Conservation (phyloP, 2,329 filamentous ascomycete species). For the Pseudogymnoascus pannorum region DNA sequence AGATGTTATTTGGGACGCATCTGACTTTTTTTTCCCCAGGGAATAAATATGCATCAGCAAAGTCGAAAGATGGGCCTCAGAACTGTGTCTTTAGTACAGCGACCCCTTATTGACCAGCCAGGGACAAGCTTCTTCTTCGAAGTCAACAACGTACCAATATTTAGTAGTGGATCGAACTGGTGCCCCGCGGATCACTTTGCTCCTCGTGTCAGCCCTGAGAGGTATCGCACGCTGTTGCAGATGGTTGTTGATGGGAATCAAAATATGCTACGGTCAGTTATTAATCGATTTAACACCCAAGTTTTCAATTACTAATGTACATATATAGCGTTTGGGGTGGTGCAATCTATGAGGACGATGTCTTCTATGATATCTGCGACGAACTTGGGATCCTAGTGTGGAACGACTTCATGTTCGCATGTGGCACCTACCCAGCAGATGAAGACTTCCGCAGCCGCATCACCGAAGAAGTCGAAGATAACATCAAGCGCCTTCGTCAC, state of each 20-base stretch:
- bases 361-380: conserved; percentile 71
- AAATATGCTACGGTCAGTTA: conserved; percentile 43
- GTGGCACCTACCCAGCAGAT: conserved; percentile 68
- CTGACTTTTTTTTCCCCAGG: not conserved
- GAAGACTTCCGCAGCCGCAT: conserved; percentile 50
- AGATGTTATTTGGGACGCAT: not conserved
- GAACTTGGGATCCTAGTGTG: conserved; percentile 67
- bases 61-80: conserved; percentile 58
- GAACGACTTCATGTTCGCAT: conserved; percentile 83
- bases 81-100: conserved; percentile 49
- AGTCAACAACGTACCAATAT: conserved; percentile 64
- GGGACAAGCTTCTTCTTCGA: conserved; percentile 70
- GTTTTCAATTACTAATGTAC: conserved; percentile 28
- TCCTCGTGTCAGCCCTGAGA: conserved; percentile 16
- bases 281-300: not conserved
- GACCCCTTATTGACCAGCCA: conserved; percentile 46
- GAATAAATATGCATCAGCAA: conserved; percentile 30
- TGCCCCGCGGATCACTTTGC: conserved; percentile 59
- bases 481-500: conserved; percentile 64
- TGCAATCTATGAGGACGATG: conserved; percentile 69
- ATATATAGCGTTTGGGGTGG: conserved; percentile 58
- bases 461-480: conserved; percentile 50
- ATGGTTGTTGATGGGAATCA: conserved; percentile 62
- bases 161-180: conserved; percentile 72
- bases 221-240: conserved; percentile 50